Evolutionary conservation across 768 basidiomycete genomes (phyloP), one percentile per base, ranked within the genome.

Genomic region (Floccularia luteovirens): DNA sequence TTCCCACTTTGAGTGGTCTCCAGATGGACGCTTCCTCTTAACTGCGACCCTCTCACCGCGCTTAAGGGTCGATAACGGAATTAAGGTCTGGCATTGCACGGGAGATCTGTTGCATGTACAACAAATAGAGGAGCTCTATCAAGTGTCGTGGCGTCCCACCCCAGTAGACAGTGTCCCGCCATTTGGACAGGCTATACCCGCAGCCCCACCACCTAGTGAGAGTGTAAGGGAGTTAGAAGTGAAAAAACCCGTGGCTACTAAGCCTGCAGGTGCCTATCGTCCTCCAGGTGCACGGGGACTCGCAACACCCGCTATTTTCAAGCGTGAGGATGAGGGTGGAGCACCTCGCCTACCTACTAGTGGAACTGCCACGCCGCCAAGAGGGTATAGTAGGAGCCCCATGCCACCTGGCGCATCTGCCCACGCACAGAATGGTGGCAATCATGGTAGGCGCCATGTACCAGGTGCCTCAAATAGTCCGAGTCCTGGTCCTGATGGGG

Each of bases 41-140:
- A 97, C 94, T 5, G 91, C 93, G 2, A 97, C 91, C 0, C 75
- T 98, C n/a, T 92, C 88, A 13, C 96, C 96, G 0, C 79, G 96
- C 17, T 66, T 98, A 36, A 80, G 96, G 27, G 96, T 99, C 43
- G 96, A 99, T 65, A 98, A 98, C 50, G 92, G 93, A 1, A 79
- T 98, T 60, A 96, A 93, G 66, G 72, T 99, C 44, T 97, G 85
- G 87, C 92, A 94, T 58, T 92, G 89, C 58, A 73, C 80, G 0
- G 93, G 96, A 6, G 72, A 79, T 1, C 74, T 98, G n/a, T 55
- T 96, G 39, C 90, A 97, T 46, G 66, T 86, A 14, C 90, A 96
- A 56, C 53, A 67, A 34, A 62, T 79, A 39, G 90, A 96, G 3
- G 94, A 98, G 56, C 73, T 96, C 11, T 98, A 97, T 60, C 91